Evolutionary conservation across 495 filamentous ascomycete species (phyloP).

Genomic region (Penicillium longicatenatum): DNA sequence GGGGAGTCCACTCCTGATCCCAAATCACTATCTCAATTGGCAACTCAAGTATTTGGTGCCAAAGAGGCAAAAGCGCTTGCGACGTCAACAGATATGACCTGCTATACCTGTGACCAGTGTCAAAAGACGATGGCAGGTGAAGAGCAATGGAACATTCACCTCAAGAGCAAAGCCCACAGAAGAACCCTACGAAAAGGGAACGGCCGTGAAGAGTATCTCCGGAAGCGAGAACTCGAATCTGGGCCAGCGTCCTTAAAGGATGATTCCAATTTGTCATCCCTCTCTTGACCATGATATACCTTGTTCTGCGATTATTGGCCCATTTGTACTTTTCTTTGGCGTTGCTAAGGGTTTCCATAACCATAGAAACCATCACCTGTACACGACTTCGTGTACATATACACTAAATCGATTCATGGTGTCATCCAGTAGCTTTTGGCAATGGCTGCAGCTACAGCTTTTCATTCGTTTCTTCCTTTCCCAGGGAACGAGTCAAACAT

Average conservation of each 20-base stretch:
- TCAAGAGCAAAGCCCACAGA: slow-evolving; percentile 66
- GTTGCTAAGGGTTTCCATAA: too few relatives aligned
- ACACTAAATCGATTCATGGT: too few relatives aligned
- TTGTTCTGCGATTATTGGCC: too few relatives aligned
- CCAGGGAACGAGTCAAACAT: too few relatives aligned
- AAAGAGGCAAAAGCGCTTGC: slow-evolving; percentile 47
- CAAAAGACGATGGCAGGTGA: slow-evolving; percentile 65
- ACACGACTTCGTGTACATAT: too few relatives aligned
- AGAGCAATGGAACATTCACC: slow-evolving; percentile 74
- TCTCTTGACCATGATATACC: not conserved
- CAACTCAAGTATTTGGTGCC: slow-evolving; percentile 55
- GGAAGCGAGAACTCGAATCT: slow-evolving; percentile 18
- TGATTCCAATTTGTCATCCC: not conserved
- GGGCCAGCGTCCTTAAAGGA: not conserved
- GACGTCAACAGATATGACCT: slow-evolving; percentile 39
- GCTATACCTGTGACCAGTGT: slow-evolving; percentile 70
- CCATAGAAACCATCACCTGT: too few relatives aligned
- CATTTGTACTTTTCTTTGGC: too few relatives aligned
- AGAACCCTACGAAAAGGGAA: slow-evolving; percentile 38
- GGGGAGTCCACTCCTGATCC: slow-evolving; percentile 60
- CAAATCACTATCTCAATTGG: slow-evolving; percentile 58
- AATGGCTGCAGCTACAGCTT: too few relatives aligned
- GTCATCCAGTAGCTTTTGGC: too few relatives aligned
- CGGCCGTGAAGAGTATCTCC: slow-evolving; percentile 34
- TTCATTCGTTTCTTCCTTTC: too few relatives aligned